Conservation (phyloP, 495 filamentous ascomycete species). For the Ramalina intermedia region DNA sequence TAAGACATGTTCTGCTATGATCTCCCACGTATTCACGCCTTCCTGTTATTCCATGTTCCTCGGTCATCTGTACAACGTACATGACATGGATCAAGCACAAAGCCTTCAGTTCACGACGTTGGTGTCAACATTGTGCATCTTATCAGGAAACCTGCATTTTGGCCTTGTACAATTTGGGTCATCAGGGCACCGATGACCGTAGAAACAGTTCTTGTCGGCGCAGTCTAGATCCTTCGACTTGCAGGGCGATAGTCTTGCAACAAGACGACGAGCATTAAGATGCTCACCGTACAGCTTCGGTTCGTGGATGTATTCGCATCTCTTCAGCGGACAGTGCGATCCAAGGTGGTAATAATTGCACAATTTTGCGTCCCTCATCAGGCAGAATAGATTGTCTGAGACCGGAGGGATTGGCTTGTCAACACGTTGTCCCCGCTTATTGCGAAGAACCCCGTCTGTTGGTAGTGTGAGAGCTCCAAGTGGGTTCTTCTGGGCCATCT, state of each 20-base stretch:
- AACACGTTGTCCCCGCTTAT: constrained; percentile 15
- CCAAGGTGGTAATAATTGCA: constrained; percentile 20
- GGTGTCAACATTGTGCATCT: constrained; percentile 8
- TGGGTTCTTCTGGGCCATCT: background rate
- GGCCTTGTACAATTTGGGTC: background rate
- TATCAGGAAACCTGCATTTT: constrained; percentile 1
- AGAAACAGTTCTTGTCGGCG: constrained; percentile 17
- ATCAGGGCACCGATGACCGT: constrained; percentile 18
- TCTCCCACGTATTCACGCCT: no score
- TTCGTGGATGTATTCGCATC: constrained; percentile 15
- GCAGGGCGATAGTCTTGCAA: constrained; percentile 17
- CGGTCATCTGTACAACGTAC: no score
- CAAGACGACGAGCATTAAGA: constrained; percentile 14
- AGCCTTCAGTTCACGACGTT: background rate
- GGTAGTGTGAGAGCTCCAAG: background rate
- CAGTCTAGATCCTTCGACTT: constrained; percentile 10
- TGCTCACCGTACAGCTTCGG: constrained; percentile 12
- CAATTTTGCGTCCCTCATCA: constrained; percentile 13
- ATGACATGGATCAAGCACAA: no score
- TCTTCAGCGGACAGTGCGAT: constrained; percentile 10
- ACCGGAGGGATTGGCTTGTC: constrained; percentile 12
- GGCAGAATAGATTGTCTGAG: constrained; percentile 9
- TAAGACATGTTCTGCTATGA: no score
- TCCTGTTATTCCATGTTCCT: no score
- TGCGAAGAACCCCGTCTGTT: constrained; percentile 8